Evolutionary conservation across 2,329 filamentous ascomycete species (phyloP).

Genomic region (Ambrosiella cleistominuta): DNA sequence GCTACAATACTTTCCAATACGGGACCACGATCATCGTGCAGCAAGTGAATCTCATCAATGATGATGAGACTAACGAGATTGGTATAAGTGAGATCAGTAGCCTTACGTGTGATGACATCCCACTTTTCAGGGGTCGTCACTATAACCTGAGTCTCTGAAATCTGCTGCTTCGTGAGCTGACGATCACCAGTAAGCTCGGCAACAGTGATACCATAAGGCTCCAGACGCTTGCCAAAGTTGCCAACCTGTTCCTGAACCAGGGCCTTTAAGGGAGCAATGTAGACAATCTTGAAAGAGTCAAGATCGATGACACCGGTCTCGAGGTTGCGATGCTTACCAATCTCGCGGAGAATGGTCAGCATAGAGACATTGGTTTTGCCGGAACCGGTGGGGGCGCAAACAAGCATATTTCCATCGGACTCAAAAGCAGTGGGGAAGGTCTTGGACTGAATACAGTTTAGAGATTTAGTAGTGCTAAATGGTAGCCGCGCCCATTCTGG

Average conservation of each 20-base stretch:
- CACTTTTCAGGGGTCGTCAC: constrained; percentile 98
- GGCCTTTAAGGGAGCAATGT: constrained; percentile 89
- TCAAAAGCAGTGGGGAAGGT: constrained; percentile 84
- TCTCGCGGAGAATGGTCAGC: constrained; percentile 87
- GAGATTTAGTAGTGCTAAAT: constrained; percentile 68
- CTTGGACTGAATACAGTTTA: constrained; percentile 91
- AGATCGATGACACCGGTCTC: constrained; percentile 86
- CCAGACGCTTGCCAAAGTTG: constrained; percentile 83
- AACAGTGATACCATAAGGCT: constrained; percentile 79
- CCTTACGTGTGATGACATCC: constrained; percentile 97
- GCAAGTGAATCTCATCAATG: constrained; percentile 93
- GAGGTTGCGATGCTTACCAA: constrained; percentile 83
- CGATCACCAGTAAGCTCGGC: constrained; percentile 95
- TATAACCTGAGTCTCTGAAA: constrained; percentile 92
- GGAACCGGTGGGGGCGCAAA: constrained; percentile 91
- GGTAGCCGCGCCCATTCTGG: constrained; percentile 82
- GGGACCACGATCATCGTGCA: constrained; percentile 93
- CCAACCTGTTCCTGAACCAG: constrained; percentile 95
- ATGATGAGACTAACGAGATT: constrained; percentile 91
- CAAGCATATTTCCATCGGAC: constrained; percentile 91
- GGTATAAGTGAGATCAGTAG: constrained; percentile 90
- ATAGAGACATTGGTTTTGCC: constrained; percentile 98
- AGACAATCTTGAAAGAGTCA: constrained; percentile 96
- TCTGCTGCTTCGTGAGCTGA: constrained; percentile 96
- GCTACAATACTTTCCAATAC: constrained; percentile 95